phyloP scores from a whole-genome alignment of 2,329 filamentous ascomycete genomes.

The Fusarium luffae region DNA sequence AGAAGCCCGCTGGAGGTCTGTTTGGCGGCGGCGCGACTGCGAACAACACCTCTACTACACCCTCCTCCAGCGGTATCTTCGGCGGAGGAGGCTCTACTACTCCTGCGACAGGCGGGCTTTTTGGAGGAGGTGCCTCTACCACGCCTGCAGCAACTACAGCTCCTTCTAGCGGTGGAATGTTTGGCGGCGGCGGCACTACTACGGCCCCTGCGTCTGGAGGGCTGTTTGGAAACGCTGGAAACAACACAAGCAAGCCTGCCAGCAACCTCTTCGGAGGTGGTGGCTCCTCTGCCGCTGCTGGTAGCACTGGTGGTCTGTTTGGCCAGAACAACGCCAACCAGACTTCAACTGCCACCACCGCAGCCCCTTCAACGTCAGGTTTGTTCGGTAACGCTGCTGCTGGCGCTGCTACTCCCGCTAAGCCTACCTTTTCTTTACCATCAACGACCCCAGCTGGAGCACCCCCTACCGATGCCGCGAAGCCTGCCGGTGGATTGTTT shows the following conservation, averaged over 20 bases:
- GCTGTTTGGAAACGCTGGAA: slow-evolving; percentile 49
- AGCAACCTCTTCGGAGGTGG: slow-evolving; percentile 46
- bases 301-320: slow-evolving; percentile 35
- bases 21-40: slow-evolving; percentile 44
- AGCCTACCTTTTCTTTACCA: slow-evolving; percentile 59
- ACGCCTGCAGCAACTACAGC: slow-evolving; percentile 44
- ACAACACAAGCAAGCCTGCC: slow-evolving; percentile 35
- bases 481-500: slow-evolving; percentile 44
- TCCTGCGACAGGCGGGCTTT: slow-evolving; percentile 39
- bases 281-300: slow-evolving; percentile 41
- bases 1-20: slow-evolving; percentile 44
- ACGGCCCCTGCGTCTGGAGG: slow-evolving; percentile 47
- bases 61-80: slow-evolving; percentile 38
- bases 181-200: slow-evolving; percentile 41
- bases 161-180: slow-evolving; percentile 41
- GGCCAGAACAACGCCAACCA: slow-evolving; percentile 45
- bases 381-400: slow-evolving; percentile 48
- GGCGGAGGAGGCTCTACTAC: slow-evolving; percentile 43
- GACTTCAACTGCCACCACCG: slow-evolving; percentile 35
- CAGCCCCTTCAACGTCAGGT: slow-evolving; percentile 45
- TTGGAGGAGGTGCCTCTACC: slow-evolving; percentile 41
- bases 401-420: slow-evolving; percentile 54
- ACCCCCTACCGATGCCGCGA: slow-evolving; percentile 57
- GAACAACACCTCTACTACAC: slow-evolving; percentile 34
- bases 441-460: slow-evolving; percentile 68